Percentiles rank a stretch among this genome's conserved stretches.
These are phyloP conservation scores for Daldinia loculata DNA, from an alignment of 495 filamentous ascomycete species.

Conservation along the genomic window DNA sequence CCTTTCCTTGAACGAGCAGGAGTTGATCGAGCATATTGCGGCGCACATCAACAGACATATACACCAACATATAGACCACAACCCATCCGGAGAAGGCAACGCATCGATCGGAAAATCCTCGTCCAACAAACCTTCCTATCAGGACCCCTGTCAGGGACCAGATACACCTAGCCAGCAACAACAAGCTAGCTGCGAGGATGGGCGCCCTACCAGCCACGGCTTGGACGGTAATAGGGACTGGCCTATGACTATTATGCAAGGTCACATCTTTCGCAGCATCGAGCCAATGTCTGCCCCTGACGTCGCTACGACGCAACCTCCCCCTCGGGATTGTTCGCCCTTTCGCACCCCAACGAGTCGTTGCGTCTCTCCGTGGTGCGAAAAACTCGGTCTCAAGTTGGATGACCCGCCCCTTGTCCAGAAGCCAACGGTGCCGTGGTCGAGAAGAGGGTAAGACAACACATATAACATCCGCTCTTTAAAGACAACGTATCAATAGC, in stretches of 20 bases:
- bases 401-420: conserved; percentile 18
- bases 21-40: conserved; percentile 31
- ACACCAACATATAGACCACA: conserved; percentile 17
- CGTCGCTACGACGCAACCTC: conserved; percentile 1
- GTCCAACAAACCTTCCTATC: background rate
- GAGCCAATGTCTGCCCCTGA: conserved; percentile 16
- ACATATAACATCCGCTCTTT: no score
- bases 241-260: conserved; percentile 27
- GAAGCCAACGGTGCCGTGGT: conserved; percentile 11
- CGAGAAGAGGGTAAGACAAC: conserved; percentile 26
- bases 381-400: conserved; percentile 30
- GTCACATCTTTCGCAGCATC: conserved; percentile 15
- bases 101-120: conserved; percentile 2
- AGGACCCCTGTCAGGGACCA: background rate
- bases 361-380: conserved; percentile 34
- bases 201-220: conserved; percentile 27
- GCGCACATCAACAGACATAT: conserved; percentile 31
- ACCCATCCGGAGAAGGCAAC: background rate
- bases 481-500: background rate
- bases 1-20: conserved; percentile 11
- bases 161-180: conserved; percentile 4
- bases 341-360: conserved; percentile 14
- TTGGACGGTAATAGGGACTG: conserved; percentile 45
- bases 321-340: conserved; percentile 28
- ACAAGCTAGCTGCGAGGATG: conserved; percentile 7